These are phyloP conservation scores for Microthyrium microscopicum DNA, from an alignment of 2,329 filamentous ascomycete genomes.

Conservation along the genomic window DNA sequence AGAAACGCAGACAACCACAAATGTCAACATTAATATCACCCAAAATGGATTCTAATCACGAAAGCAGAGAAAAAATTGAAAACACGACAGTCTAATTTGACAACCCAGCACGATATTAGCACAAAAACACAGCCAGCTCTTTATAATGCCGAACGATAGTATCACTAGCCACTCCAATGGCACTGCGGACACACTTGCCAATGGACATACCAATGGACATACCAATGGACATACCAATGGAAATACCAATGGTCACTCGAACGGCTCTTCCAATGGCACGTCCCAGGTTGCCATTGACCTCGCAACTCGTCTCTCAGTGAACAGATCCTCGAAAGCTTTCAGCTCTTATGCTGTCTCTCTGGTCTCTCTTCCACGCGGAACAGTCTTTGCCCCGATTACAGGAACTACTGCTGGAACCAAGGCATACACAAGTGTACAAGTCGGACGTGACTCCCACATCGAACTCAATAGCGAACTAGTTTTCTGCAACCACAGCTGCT, in stretches of 20 bases:
- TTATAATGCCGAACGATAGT: background rate
- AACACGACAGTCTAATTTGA: background rate
- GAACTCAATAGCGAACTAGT: conserved; percentile 40
- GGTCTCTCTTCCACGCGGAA: conserved; percentile 31
- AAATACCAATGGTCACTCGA: background rate
- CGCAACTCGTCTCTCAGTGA: conserved; percentile 20
- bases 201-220: background rate
- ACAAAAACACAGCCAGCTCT: background rate
- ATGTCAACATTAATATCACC: too few relatives aligned
- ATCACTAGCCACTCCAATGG: background rate
- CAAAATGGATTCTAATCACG: too few relatives aligned
- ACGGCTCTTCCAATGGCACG: background rate
- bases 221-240: background rate
- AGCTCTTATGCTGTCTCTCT: conserved; percentile 30
- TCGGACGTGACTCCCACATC: conserved; percentile 31
- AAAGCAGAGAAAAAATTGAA: background rate
- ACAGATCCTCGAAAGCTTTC: conserved; percentile 22
- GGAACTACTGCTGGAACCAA: conserved; percentile 25
- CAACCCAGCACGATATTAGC: background rate
- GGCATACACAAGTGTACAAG: conserved; percentile 37
- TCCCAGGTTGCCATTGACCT: conserved; percentile 15
- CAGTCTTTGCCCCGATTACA: conserved; percentile 34
- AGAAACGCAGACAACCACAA: background rate
- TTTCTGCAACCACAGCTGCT: conserved; percentile 40
- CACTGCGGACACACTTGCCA: background rate